Percentiles rank a stretch among this genome's conserved stretches.
phyloP scores from a whole-genome alignment of 2,329 filamentous ascomycete species.

The Diplodia sapinea region DNA sequence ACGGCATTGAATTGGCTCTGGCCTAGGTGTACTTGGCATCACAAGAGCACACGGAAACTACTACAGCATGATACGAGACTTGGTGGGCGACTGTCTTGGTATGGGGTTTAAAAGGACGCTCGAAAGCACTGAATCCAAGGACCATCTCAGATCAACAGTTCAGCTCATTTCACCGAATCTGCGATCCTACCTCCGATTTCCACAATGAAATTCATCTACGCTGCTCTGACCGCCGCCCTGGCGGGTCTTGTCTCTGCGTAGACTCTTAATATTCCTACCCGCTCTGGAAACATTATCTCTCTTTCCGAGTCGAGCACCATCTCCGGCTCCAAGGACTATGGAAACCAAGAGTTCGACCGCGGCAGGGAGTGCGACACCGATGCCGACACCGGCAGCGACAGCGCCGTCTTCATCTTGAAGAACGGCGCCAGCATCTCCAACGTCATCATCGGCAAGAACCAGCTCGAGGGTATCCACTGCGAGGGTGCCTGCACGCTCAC shows the following conservation, averaged over 20 bases:
- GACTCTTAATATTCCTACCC: slow-evolving; percentile 43
- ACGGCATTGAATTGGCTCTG: not conserved
- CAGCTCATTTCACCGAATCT: not conserved
- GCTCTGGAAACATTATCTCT: slow-evolving; percentile 39
- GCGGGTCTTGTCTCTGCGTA: slow-evolving; percentile 41
- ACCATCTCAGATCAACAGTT: slow-evolving; percentile 31
- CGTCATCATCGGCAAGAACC: slow-evolving; percentile 54
- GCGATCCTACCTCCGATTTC: slow-evolving; percentile 21
- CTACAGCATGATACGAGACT: not conserved
- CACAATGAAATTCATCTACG: slow-evolving; percentile 38
- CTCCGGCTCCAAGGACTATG: slow-evolving; percentile 32
- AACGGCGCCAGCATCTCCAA: slow-evolving; percentile 55
- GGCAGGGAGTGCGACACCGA: slow-evolving; percentile 47
- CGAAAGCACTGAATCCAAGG: not conserved
- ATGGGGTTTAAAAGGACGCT: not conserved
- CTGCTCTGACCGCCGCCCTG: slow-evolving; percentile 37
- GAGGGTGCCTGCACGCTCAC: slow-evolving; percentile 56
- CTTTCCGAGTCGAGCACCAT: slow-evolving; percentile 39
- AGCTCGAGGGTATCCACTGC: slow-evolving; percentile 59
- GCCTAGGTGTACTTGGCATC: slow-evolving; percentile 9
- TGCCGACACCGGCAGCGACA: slow-evolving; percentile 48
- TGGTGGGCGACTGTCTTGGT: not conserved
- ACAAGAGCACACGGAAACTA: not conserved
- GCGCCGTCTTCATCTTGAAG: slow-evolving; percentile 56
- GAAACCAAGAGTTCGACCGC: slow-evolving; percentile 50